A percentile compares a stretch with the other conserved stretches of the same genome.
These are phyloP conservation scores for Lodderomyces parapsilosis DNA, from an alignment of 1,139 yeast species.

Conservation along the genomic window DNA sequence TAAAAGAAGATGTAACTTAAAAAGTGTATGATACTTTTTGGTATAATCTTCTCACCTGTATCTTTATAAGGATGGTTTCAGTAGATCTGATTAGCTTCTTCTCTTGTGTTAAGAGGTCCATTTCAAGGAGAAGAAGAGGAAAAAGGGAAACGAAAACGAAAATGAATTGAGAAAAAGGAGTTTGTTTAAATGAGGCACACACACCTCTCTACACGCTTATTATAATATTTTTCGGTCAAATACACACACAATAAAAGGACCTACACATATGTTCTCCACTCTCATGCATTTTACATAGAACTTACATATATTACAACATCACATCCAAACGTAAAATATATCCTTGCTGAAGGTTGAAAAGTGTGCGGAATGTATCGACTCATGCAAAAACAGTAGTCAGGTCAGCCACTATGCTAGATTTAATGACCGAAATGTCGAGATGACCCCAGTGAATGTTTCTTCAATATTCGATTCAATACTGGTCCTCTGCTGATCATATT, in stretches of 20 bases:
- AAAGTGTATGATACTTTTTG: neutral
- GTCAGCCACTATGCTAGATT: neutral
- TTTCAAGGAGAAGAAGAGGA: neutral
- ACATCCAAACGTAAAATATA: too few species aligned
- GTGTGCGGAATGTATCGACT: too few species aligned
- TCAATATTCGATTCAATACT: constrained; percentile 10
- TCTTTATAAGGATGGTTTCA: constrained; percentile 1
- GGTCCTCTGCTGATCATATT: constrained; percentile 11
- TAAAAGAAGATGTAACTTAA: neutral
- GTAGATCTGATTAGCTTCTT: constrained; percentile 1
- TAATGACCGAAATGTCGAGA: constrained; percentile 3
- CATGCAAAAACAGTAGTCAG: too few species aligned
- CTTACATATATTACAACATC: neutral
- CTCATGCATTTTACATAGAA: too few species aligned
- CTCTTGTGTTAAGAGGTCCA: neutral
- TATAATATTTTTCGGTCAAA: too few species aligned
- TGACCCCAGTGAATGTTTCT: constrained; percentile 4
- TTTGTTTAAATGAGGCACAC: too few species aligned
- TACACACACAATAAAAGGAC: too few species aligned
- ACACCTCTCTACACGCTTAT: too few species aligned
- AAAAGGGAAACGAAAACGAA: neutral
- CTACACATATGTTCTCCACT: too few species aligned
- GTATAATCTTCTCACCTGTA: neutral
- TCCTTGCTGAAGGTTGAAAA: too few species aligned
- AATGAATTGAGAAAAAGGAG: neutral